Evolutionary conservation across 73 alveolate species (phyloP).

Genomic region (Diophrys appendiculata): DNA sequence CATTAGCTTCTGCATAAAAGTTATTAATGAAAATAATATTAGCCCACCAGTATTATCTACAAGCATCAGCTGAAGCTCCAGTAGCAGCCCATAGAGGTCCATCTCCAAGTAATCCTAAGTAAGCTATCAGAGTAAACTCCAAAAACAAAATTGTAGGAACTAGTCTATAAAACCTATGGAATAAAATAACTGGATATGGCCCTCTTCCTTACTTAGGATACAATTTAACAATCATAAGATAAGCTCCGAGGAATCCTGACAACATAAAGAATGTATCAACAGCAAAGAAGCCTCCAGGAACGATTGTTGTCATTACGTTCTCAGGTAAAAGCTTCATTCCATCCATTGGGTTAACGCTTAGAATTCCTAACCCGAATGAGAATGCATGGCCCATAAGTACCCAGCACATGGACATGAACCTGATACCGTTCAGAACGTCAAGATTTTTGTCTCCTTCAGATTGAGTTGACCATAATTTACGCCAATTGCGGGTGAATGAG

Average conservation of each 20-base stretch:
- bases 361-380: background rate
- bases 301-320: background rate
- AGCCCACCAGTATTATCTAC: conserved; percentile 51
- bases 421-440: conserved; percentile 44
- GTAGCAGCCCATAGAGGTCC: conserved; percentile 43
- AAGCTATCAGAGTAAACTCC: background rate
- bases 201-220: background rate
- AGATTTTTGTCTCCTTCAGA: background rate
- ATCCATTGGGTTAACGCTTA: background rate
- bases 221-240: conserved; percentile 22
- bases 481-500: background rate
- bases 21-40: conserved; percentile 42
- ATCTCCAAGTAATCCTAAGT: conserved; percentile 31
- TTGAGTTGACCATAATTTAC: background rate
- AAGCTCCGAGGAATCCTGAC: conserved; percentile 42
- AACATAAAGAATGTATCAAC: conserved; percentile 51
- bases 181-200: conserved; percentile 4
- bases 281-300: conserved; percentile 42
- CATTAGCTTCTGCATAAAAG: conserved; percentile 26
- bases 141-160: conserved; percentile 22
- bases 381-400: conserved; percentile 48
- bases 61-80: background rate
- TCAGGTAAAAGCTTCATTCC: background rate
- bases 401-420: conserved; percentile 41
- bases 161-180: conserved; percentile 53